Evolutionary conservation across 257 asterid genomes (phyloP), one percentile per base, ranked within the genome.

Genomic region (Nicotiana tabacum): DNA sequence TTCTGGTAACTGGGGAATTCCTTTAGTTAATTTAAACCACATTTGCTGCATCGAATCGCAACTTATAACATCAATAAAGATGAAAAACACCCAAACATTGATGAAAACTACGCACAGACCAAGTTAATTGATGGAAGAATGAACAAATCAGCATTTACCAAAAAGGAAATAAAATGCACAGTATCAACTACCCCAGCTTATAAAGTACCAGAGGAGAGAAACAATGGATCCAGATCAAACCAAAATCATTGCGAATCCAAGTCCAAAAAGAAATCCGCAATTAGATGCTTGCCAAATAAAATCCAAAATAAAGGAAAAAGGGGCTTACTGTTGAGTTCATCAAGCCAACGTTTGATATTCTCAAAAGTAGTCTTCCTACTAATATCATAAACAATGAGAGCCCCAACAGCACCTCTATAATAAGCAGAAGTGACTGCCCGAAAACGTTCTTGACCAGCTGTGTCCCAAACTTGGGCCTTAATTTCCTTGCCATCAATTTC

Each of bases 391-490:
- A 90, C 94, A 81, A 92, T 78, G 78, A 91, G 91, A 11, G 93
- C 97, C 3, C 97, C 97, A 61, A 90, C 92, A 35, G 97, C 97
- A 76, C 96, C 94, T 86, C 94, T 91, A 57, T 92, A 92, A 51
- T 92, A 92, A 83, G 97, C 94, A 57, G 97, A 92, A 21, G 93
- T 89, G 87, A 92, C 97, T 84, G 97, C 96, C 81, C 97, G 86
- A 82, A 92, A 93, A 6, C 98, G 88, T 85, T 93, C 97, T 53
- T 93, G 98, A 66, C 97, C 97, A 81, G 98, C 98, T 80, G 98
- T 93, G 82, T 93, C 98, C 98, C 98, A 92, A 5, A 93, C 91
- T 82, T 93, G 98, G 37, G 92, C 98, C 88, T 93, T 92, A 18
- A 93, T 86, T 85, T 90, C 94, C 81, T 92, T 93, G 57, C 95